Conservation (phyloP, 2,329 filamentous ascomycete genomes). For the Xylaria sp. region DNA sequence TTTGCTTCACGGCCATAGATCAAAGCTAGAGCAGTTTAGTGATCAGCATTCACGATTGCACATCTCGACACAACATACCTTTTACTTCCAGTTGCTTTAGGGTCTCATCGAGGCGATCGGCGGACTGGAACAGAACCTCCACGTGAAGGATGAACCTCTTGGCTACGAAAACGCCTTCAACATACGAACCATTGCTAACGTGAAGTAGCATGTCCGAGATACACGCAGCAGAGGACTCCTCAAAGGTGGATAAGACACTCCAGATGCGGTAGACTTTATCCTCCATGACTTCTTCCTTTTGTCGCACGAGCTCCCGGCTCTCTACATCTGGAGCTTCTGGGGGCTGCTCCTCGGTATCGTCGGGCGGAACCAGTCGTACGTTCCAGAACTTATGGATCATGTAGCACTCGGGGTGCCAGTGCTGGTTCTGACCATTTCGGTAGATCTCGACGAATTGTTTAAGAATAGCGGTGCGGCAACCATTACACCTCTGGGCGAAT, state of each 20-base stretch:
- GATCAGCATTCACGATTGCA: conserved; percentile 15
- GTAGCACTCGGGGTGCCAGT: conserved; percentile 99
- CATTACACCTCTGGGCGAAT: conserved; percentile 93
- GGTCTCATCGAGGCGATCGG: conserved; percentile 74
- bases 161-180: conserved; percentile 89
- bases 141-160: conserved; percentile 96
- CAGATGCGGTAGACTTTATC: conserved; percentile 97
- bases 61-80: conserved; percentile 47
- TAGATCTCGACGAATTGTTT: conserved; percentile 99
- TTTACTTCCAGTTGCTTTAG: conserved; percentile 67
- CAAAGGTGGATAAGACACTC: conserved; percentile 94
- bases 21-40: conserved; percentile 52
- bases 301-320: conserved; percentile 68
- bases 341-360: conserved; percentile 43
- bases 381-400: conserved; percentile 99
- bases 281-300: conserved; percentile 90
- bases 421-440: conserved; percentile 94
- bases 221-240: conserved; percentile 94
- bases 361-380: conserved; percentile 68
- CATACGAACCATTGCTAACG: conserved; percentile 94
- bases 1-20: conserved; percentile 96
- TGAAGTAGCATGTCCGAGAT: conserved; percentile 99
- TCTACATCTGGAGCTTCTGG: conserved; percentile 48
- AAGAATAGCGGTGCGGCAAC: conserved; percentile 92
- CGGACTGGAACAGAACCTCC: conserved; percentile 83